A percentile compares a stretch with the other conserved stretches of the same genome.
Evolutionary conservation across 768 basidiomycete genomes (phyloP).

Genomic region (Boletus rubescentipes): DNA sequence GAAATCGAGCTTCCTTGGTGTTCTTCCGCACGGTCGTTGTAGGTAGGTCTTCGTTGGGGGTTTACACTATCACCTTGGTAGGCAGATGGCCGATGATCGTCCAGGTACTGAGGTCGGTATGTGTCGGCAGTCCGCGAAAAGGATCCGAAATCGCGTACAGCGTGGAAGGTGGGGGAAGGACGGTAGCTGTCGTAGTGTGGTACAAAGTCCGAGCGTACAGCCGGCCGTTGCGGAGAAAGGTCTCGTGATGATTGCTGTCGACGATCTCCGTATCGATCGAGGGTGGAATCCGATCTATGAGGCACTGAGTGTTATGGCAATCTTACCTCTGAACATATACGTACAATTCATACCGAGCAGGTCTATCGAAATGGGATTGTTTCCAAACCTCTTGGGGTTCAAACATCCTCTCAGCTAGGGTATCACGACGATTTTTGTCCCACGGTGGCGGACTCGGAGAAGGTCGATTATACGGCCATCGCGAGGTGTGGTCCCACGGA

Average conservation of each 20-base stretch:
- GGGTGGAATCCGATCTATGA: slow-evolving; percentile 26
- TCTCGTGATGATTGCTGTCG: slow-evolving; percentile 35
- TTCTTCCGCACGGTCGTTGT: slow-evolving; percentile 28
- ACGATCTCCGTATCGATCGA: slow-evolving; percentile 39
- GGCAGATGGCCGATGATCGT: slow-evolving; percentile 32
- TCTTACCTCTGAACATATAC: slow-evolving; percentile 24
- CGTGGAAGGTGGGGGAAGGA: slow-evolving; percentile 35
- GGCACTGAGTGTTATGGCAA: slow-evolving; percentile 13
- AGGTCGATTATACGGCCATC: slow-evolving; percentile 47
- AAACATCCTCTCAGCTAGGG: slow-evolving; percentile 54
- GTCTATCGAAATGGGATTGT: slow-evolving; percentile 50
- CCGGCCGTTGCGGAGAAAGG: slow-evolving; percentile 37
- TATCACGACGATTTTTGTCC: slow-evolving; percentile 37
- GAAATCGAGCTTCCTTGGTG: slow-evolving; percentile 32
- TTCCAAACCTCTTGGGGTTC: slow-evolving; percentile 77
- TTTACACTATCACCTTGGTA: slow-evolving; percentile 33
- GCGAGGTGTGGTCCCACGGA: slow-evolving; percentile 45
- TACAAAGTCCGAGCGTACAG: slow-evolving; percentile 33
- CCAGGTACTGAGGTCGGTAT: slow-evolving; percentile 50
- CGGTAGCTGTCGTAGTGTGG: slow-evolving; percentile 51
- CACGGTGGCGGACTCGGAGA: slow-evolving; percentile 35
- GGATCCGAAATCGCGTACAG: slow-evolving; percentile 40
- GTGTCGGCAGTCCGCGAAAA: slow-evolving; percentile 42
- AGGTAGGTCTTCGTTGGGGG: slow-evolving; percentile 18
- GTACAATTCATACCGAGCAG: slow-evolving; percentile 41